Evolutionary conservation across 768 basidiomycete genomes (phyloP).

Genomic region (Boletus insuetus): DNA sequence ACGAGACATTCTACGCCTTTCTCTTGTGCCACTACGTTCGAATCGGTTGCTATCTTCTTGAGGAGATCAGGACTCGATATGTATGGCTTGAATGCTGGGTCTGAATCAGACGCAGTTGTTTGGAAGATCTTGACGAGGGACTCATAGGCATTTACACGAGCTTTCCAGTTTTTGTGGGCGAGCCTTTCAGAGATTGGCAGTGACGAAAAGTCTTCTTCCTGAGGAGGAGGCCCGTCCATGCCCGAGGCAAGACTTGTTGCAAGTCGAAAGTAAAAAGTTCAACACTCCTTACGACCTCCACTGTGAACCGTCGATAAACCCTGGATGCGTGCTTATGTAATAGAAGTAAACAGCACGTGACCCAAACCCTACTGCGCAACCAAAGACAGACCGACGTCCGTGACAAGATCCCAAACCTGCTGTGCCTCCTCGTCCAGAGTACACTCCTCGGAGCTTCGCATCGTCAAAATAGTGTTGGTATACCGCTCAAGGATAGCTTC

Average conservation of each 20-base stretch:
- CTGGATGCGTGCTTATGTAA: conserved; percentile 22
- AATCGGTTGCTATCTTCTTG: conserved; percentile 84
- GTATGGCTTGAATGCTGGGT: conserved; percentile 92
- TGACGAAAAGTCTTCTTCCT: conserved; percentile 88
- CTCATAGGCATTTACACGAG: conserved; percentile 91
- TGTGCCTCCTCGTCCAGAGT: conserved; percentile 51
- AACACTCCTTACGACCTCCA: conserved; percentile 3
- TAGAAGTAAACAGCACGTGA: conserved; percentile 22
- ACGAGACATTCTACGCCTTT: conserved; percentile 91
- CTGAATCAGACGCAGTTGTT: conserved; percentile 86
- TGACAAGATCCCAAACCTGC: conserved; percentile 56
- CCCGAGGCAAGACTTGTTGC: conserved; percentile 16
- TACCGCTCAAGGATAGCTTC: conserved; percentile 54
- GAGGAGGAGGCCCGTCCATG: conserved; percentile 91
- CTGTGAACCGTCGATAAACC: conserved; percentile 8
- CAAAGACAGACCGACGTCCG: conserved; percentile 55
- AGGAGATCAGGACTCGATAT: conserved; percentile 71
- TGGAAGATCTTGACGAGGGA: conserved; percentile 83
- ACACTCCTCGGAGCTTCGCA: conserved; percentile 40
- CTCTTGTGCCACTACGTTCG: conserved; percentile 97
- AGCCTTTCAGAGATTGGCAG: conserved; percentile 80
- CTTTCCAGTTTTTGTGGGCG: conserved; percentile 98
- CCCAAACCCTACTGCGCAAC: conserved; percentile 32
- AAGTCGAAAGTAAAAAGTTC: conserved; percentile 10
- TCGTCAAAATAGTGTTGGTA: conserved; percentile 40